Evolutionary conservation across 1,139 yeast species (phyloP).

Genomic region (Debaryomycetaceae sp.): DNA sequence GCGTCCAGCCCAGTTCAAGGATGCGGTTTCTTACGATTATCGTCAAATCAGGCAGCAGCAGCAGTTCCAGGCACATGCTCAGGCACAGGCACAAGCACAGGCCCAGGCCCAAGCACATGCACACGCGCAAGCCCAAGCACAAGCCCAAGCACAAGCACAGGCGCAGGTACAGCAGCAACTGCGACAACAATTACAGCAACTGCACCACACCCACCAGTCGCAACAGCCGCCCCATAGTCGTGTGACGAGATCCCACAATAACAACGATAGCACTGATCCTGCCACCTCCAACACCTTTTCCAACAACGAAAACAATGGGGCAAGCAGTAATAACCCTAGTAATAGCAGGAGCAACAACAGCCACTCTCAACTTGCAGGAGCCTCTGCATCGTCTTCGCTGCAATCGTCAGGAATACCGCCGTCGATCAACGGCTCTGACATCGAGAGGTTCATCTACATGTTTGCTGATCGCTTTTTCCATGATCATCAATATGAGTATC

Average conservation of each 20-base stretch:
- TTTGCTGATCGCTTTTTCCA: conserved; percentile 47
- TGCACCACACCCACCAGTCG: conserved; percentile 1
- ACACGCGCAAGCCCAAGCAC: conserved; percentile 13
- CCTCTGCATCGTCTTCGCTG: conserved; percentile 7
- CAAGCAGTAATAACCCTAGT: conserved; percentile 9
- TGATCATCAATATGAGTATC: conserved; percentile 42
- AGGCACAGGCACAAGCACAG: conserved; percentile 14
- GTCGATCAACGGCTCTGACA: conserved; percentile 36
- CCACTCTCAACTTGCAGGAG: conserved; percentile 7
- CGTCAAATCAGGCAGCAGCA: conserved; percentile 7
- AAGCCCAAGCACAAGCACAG: conserved; percentile 10
- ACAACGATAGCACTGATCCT: conserved; percentile 3
- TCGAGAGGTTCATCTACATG: conserved; percentile 45
- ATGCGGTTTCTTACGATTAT: conserved; percentile 1
- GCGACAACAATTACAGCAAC: conserved; percentile 6
- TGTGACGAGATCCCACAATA: conserved; percentile 2
- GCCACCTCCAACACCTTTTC: conserved; percentile 8
- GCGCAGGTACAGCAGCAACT: conserved; percentile 9
- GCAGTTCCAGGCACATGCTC: conserved; percentile 13
- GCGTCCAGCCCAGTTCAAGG: conserved; percentile 4
- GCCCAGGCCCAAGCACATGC: conserved; percentile 11
- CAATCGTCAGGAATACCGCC: conserved; percentile 11
- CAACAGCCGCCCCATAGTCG: conserved; percentile 5
- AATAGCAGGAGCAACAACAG: conserved; percentile 3
- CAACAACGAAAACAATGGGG: conserved; percentile 8